phyloP scores from a whole-genome alignment of 441 rosid genomes.

The Arabidopsis lyrata region DNA sequence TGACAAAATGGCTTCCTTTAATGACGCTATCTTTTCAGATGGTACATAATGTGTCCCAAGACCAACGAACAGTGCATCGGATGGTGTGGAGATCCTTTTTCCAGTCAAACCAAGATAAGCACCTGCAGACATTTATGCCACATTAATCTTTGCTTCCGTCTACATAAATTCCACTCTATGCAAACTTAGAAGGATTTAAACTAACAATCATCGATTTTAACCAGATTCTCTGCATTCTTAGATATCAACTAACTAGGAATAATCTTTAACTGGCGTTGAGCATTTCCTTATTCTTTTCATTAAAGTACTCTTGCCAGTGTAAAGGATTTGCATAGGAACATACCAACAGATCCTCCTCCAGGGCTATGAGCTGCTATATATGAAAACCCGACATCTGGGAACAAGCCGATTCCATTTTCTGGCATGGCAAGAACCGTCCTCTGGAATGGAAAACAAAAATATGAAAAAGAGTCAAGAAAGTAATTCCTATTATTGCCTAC shows the following conservation, averaged over 20 bases:
- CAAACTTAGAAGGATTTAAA: background rate
- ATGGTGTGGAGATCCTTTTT: constrained; percentile 79
- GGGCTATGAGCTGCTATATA: constrained; percentile 85
- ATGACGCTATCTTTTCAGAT: constrained; percentile 65
- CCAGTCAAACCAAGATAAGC: constrained; percentile 95
- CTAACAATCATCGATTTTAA: background rate
- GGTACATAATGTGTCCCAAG: constrained; percentile 89
- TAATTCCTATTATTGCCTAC: constrained; percentile 51
- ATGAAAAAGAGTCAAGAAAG: constrained; percentile 53
- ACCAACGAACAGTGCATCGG: constrained; percentile 85
- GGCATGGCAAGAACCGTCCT: constrained; percentile 95
- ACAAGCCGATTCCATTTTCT: constrained; percentile 95
- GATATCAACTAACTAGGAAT: constrained; percentile 2
- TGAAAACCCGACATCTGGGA: constrained; percentile 96
- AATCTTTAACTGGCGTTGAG: background rate
- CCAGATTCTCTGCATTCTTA: background rate
- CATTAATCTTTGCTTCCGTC: background rate
- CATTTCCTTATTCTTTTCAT: background rate
- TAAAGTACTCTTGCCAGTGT: background rate
- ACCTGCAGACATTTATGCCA: constrained; percentile 56
- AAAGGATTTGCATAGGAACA: constrained; percentile 20
- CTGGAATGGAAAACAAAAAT: constrained; percentile 47
- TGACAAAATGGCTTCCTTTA: constrained; percentile 75
- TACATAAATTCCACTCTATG: background rate
- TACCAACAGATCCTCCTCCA: constrained; percentile 94